Evolutionary conservation across 179 eudicot species (phyloP).

Genomic region (Amaranthus tricolor): DNA sequence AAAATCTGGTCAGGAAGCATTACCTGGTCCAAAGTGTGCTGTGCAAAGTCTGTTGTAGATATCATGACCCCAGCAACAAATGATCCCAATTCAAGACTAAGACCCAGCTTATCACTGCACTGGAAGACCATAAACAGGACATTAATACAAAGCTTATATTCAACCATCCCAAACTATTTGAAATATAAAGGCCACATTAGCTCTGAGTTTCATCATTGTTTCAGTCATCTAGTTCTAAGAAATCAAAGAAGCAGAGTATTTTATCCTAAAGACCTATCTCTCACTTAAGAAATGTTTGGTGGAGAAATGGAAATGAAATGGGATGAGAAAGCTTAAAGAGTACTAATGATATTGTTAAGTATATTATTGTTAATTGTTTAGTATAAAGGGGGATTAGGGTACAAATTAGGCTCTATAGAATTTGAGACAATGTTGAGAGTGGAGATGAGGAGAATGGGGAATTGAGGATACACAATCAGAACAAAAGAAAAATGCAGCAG

Average conservation of each 20-base stretch:
- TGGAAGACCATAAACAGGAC: constrained; percentile 36
- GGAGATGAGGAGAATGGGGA: too few relatives aligned
- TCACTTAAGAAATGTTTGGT: background rate
- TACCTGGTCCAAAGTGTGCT: constrained; percentile 97
- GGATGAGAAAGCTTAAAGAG: too few relatives aligned
- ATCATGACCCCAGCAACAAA: constrained; percentile 97
- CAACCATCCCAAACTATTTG: background rate
- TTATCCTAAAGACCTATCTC: background rate
- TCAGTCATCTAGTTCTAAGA: constrained; percentile 9
- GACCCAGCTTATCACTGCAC: constrained; percentile 98
- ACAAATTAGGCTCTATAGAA: too few relatives aligned
- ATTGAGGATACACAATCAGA: background rate
- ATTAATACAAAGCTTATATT: background rate
- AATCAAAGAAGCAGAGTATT: background rate
- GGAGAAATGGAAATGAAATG: too few relatives aligned
- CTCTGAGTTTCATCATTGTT: background rate
- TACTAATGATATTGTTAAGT: too few relatives aligned
- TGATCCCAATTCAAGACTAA: constrained; percentile 96
- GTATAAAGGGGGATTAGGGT: too few relatives aligned
- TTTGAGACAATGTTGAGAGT: too few relatives aligned
- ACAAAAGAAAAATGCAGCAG: too few relatives aligned
- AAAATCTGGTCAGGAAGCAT: constrained; percentile 7
- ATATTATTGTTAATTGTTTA: too few relatives aligned
- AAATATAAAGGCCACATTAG: background rate
- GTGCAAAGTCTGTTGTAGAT: constrained; percentile 92